Evolutionary conservation across 129 eudicot genomes (phyloP), one percentile per base, ranked within the genome.

Genomic region (Pittosporum tobira): DNA sequence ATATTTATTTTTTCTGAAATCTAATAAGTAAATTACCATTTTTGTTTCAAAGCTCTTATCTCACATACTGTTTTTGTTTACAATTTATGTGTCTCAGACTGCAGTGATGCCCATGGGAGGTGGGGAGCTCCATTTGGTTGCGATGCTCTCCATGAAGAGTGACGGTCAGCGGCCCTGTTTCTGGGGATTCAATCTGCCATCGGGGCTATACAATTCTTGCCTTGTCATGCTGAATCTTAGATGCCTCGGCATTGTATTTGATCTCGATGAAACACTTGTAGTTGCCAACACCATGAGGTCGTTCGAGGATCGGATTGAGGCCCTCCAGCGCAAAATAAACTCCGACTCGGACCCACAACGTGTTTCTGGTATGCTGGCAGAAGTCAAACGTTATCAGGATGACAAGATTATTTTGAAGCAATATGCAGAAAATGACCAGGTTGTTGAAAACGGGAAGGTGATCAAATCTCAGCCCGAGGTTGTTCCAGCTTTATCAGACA

Each of bases 241-340:
- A 63, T 93, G 99, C 56, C 94, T 93, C 57, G 91, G 94, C 63
- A 93, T 93, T n/a, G 96, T 87, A 28, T 93, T 93, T 73, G 99
- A 93, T 67, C 99, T 93, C 67, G 99, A 93, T 48, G 99, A 93
- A 48, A 93, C 99, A 0, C 94, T 93, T 10, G 68, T 93, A 53
- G 99, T 93, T 31, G 99, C 99, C 25, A 93, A 93, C 66, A 93
- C 99, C 23, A 79, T 88, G 79, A 80, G 95, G 8, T 87, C 99
- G 23, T 93, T 93, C 64, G 99, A 93, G 71, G 99, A 93, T 66
- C 71, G 88, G 62, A 87, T 93, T 69, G 94, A 87, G 68, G 83
- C 86, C 28, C 57, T 93, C 65, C 95, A 83, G 73, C 69, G 96
- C 38, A 84, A 82, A 72, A 59, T 84, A 16, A 77, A 51, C 64